A percentile compares a stretch with the other conserved stretches of the same genome.
These are phyloP conservation scores for Beauveria pseudobassiana DNA, from an alignment of 2,329 filamentous ascomycete genomes.

Conservation along the genomic window DNA sequence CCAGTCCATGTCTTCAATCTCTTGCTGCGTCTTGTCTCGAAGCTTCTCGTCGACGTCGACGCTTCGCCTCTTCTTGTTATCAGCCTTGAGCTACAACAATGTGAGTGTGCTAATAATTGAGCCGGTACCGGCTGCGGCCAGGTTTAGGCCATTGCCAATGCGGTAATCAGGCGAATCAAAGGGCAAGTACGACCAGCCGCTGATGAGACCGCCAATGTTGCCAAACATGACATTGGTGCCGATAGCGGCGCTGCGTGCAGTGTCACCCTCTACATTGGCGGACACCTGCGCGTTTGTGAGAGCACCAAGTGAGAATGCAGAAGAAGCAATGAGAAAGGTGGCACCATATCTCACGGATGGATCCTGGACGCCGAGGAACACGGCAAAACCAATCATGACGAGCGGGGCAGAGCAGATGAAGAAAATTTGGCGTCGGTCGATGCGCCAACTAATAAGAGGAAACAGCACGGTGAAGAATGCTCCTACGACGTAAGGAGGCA, in stretches of 20 bases:
- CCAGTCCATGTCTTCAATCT: constrained; percentile 58
- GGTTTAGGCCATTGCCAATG: constrained; percentile 64
- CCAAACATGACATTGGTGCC: constrained; percentile 63
- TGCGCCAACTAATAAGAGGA: constrained; percentile 53
- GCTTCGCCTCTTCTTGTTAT: constrained; percentile 58
- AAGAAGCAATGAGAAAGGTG: constrained; percentile 60
- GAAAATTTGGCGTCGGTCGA: constrained; percentile 53
- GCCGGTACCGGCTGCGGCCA: constrained; percentile 48
- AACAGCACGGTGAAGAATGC: constrained; percentile 58
- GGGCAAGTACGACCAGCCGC: constrained; percentile 58
- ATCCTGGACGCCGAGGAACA: constrained; percentile 55
- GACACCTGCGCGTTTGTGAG: constrained; percentile 61
- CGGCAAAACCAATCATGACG: constrained; percentile 62
- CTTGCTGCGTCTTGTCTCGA: constrained; percentile 40
- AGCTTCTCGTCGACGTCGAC: constrained; percentile 39
- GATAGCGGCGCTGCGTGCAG: constrained; percentile 58
- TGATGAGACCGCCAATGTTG: constrained; percentile 62
- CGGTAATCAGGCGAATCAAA: constrained; percentile 58
- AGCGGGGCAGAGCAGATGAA: constrained; percentile 53
- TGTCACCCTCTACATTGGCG: constrained; percentile 65
- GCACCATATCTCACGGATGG: constrained; percentile 56
- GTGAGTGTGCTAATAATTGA: constrained; percentile 41
- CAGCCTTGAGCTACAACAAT: constrained; percentile 50
- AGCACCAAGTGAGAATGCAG: constrained; percentile 56
- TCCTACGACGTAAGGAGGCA: constrained; percentile 63